Evolutionary conservation across 345 rosid species (phyloP).

Genomic region (Isatis tinctoria): DNA sequence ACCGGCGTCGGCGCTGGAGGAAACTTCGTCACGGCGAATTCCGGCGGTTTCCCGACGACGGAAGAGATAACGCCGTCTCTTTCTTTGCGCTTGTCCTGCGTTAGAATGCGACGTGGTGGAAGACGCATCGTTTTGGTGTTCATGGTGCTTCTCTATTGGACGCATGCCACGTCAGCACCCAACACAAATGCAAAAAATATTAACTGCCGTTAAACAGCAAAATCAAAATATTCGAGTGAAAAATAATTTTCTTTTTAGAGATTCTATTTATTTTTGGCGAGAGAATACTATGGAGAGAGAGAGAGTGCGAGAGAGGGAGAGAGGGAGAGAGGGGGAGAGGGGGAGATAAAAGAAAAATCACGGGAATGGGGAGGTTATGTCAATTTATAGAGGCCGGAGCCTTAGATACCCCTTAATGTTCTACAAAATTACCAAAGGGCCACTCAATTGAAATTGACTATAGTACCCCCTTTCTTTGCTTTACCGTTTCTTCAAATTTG

Average conservation of each 20-base stretch:
- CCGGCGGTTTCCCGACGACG: slow-evolving; percentile 18
- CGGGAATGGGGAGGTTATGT: background rate
- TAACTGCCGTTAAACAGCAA: slow-evolving; percentile 5
- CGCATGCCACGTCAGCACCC: slow-evolving; percentile 72
- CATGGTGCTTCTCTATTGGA: slow-evolving; percentile 30
- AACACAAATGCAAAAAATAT: background rate
- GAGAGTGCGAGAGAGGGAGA: background rate
- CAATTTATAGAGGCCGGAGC: slow-evolving; percentile 33
- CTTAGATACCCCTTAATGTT: background rate
- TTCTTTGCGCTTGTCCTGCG: slow-evolving; percentile 59
- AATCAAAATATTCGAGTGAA: background rate
- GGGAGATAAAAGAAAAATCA: background rate
- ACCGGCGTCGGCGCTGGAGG: slow-evolving; percentile 1
- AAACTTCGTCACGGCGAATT: slow-evolving; percentile 18
- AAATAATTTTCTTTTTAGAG: background rate
- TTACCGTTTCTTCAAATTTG: slow-evolving; percentile 24
- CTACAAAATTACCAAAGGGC: background rate
- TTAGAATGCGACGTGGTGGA: slow-evolving; percentile 68
- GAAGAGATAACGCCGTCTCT: slow-evolving; percentile 32
- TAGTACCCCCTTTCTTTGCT: slow-evolving; percentile 24
- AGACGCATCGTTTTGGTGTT: slow-evolving; percentile 88
- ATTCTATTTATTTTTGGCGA: background rate
- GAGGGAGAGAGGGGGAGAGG: background rate
- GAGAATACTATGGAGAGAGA: background rate
- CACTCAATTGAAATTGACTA: slow-evolving; percentile 3